A percentile compares a stretch with the other conserved stretches of the same genome.
Conservation (phyloP, 305 asterid genomes). For the Fraxinus sp. region DNA sequence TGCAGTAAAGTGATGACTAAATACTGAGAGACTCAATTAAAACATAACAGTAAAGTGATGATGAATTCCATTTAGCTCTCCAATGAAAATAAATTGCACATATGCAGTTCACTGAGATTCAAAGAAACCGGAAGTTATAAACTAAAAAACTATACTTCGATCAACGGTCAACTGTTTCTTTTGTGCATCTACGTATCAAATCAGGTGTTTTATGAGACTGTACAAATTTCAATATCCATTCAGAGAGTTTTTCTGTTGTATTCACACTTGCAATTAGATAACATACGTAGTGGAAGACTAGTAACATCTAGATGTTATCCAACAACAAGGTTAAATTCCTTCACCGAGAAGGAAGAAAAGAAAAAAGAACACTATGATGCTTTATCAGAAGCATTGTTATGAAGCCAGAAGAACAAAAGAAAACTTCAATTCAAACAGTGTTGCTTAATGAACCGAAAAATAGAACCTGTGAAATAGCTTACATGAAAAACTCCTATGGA, state of each 20-base stretch:
- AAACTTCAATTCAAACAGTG: background rate
- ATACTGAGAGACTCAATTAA: background rate
- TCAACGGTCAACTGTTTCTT: background rate
- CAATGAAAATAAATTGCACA: background rate
- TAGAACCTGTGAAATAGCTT: background rate
- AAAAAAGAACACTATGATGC: background rate
- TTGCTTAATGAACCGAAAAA: background rate
- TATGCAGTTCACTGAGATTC: background rate
- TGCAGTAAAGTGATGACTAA: background rate
- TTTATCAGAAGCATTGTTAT: background rate
- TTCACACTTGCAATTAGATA: background rate
- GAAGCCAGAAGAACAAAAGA: background rate
- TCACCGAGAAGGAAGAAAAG: background rate
- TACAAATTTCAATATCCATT: background rate
- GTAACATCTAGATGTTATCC: background rate
- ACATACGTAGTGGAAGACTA: background rate
- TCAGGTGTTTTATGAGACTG: background rate
- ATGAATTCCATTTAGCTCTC: background rate
- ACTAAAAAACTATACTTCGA: background rate
- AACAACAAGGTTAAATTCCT: background rate
- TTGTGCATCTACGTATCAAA: background rate
- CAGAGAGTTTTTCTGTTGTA: background rate
- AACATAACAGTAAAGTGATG: background rate
- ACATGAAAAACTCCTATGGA: background rate
- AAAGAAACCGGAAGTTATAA: background rate